Base-by-base conservation (phyloP, 2,329 filamentous ascomycete genomes). In the Gyromitra esculenta region DNA sequence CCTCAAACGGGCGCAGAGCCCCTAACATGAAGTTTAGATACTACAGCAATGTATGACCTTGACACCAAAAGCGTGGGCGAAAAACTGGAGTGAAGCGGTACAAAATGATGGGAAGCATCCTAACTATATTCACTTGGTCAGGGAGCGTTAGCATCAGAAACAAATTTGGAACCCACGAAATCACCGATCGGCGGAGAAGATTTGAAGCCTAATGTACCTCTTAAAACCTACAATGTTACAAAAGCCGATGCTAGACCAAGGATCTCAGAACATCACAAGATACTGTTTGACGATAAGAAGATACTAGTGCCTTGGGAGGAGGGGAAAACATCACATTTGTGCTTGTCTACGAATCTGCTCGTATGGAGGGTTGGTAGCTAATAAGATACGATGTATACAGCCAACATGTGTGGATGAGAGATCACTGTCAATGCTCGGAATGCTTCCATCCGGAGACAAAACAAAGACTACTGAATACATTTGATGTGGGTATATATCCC, bases 381-480 rank as follows among this genome's bases (percentile, higher is more conserved):
- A 31, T 41, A 35, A 2, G 50, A 50, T 60, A 18, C 57, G 41
- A 18, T 25, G 15, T 52, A 31, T 39, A 39, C 50, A 81, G 80
- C 59, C 79, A 80, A 52, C 78, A 81, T 65, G 54, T 83, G 48
- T 83, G 82, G 82, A 78, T 83, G 31, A 80, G 82, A 78, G 91
- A 94, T 80, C 91, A 92, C 81, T 94, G 92, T 81, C 90, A 89
- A 75, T 94, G 91, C 81, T 80, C 83, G 0, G 82, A 85, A 76
- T 94, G 92, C 81, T 86, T 91, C 31, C 90, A 93, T 82, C 87
- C 88, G 73, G 88, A 90, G 77, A 94, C 92, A 3, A 89, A 87
- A 82, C 92, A 94, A 83, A 85, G 91, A 35, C 87, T 88, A 65
- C 86, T 91, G 71, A 87, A 93, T 80, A 92, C 89, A 0, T 92